A percentile compares a stretch with the other conserved stretches of the same genome.
Evolutionary conservation across 176 grass and related monocot genomes (phyloP).

Genomic region (Avena atlantica): DNA sequence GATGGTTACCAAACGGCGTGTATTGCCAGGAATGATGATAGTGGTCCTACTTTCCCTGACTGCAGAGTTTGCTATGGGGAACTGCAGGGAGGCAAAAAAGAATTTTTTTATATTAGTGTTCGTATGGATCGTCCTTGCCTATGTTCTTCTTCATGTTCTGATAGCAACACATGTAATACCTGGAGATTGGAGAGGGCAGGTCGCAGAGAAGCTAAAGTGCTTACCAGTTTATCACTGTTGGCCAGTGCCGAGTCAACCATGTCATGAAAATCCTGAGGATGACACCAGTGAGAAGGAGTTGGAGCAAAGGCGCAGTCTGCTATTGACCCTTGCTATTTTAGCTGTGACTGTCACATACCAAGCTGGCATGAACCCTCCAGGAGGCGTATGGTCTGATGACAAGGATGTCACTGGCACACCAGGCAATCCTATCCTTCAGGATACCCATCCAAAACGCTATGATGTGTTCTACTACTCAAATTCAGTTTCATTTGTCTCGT

Average conservation of each 20-base stretch:
- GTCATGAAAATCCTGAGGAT: neutral
- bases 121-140: conserved; percentile 15
- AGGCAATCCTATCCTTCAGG: conserved; percentile 44
- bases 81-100: conserved; percentile 21
- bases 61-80: conserved; percentile 40
- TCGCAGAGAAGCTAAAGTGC: too few relatives aligned
- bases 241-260: neutral
- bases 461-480: conserved; percentile 54
- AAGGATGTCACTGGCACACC: neutral
- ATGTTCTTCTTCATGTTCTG: conserved; percentile 43
- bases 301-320: conserved; percentile 35
- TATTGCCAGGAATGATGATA: conserved; percentile 46
- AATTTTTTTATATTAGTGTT: conserved; percentile 18
- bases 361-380: conserved; percentile 59
- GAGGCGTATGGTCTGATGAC: conserved; percentile 53
- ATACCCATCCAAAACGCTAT: conserved; percentile 32
- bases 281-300: conserved; percentile 32
- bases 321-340: conserved; percentile 43
- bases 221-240: neutral
- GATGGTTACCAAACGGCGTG: conserved; percentile 33
- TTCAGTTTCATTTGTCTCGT: conserved; percentile 45
- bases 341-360: conserved; percentile 51
- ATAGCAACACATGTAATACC: conserved; percentile 47
- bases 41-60: conserved; percentile 51
- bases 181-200: too few relatives aligned